A percentile compares a stretch with the other conserved stretches of the same genome.
These are phyloP conservation scores for Ramichloridium luteum DNA, from an alignment of 2,329 filamentous ascomycete genomes.

Conservation along the genomic window DNA sequence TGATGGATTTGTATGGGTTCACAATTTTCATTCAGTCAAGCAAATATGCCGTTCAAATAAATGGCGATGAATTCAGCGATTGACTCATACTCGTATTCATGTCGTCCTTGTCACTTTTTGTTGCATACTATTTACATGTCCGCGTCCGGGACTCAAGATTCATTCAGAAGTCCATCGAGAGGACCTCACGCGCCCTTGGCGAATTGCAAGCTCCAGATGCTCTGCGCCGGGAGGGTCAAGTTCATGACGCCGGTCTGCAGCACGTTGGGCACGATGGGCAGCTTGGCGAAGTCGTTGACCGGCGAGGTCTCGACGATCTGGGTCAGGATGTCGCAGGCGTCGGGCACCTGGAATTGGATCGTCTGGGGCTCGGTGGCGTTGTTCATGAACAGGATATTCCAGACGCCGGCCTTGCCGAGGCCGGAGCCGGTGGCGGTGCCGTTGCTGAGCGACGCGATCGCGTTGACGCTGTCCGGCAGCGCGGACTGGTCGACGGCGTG, in stretches of 20 bases:
- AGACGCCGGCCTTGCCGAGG: not conserved
- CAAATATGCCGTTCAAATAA: no score
- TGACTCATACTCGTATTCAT: no score
- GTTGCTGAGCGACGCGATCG: not conserved
- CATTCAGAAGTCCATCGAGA: no score
- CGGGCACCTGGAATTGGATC: not conserved
- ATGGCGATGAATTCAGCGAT: no score
- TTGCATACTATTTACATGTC: no score
- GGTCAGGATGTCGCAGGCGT: not conserved
- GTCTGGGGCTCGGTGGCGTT: not conserved
- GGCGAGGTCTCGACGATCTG: not conserved
- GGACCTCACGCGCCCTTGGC: not conserved
- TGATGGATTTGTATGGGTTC: no score
- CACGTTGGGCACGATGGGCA: not conserved
- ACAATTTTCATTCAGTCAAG: no score
- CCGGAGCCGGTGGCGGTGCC: not conserved
- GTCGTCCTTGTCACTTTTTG: no score
- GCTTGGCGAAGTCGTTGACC: not conserved
- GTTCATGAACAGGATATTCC: slow-evolving; percentile 1
- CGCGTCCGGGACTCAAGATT: no score
- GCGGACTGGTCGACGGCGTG: not conserved
- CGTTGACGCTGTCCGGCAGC: not conserved
- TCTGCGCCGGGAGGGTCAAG: not conserved
- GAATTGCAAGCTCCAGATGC: not conserved
- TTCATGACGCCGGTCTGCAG: not conserved